Percentiles rank a stretch among this genome's conserved stretches.
Evolutionary conservation across 306 rosid species (phyloP).

Genomic region (Phaseolus lunatus): DNA sequence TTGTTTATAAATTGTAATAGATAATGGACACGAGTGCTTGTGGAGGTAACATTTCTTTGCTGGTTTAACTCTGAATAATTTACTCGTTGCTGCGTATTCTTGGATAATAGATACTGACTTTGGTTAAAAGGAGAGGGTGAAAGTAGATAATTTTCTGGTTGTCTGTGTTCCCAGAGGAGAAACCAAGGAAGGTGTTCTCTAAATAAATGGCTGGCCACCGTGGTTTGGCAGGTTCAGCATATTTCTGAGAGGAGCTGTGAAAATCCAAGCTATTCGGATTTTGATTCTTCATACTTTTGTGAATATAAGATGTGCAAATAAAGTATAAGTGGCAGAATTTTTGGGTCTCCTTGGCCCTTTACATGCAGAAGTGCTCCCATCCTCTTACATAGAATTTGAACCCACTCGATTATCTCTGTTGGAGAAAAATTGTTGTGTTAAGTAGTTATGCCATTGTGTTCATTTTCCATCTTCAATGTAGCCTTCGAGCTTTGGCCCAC

Average conservation of each 20-base stretch:
- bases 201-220: background rate
- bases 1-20: conserved; percentile 17
- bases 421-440: conserved; percentile 9
- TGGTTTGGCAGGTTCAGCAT: conserved; percentile 5
- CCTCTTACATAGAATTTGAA: background rate
- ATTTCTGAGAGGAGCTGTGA: background rate
- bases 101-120: background rate
- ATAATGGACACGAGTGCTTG: background rate
- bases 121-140: background rate
- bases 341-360: conserved; percentile 2
- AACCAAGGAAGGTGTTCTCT: background rate
- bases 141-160: background rate
- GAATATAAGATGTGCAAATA: conserved; percentile 18
- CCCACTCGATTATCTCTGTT: background rate
- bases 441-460: background rate
- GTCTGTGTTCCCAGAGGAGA: background rate
- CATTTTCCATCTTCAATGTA: conserved; percentile 13
- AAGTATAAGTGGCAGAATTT: background rate
- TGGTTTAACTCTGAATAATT: background rate
- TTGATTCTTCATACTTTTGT: conserved; percentile 9
- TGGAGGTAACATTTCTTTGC: conserved; percentile 7
- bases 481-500: conserved; percentile 11
- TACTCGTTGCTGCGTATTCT: background rate
- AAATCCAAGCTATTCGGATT: conserved; percentile 2
- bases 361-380: background rate